phyloP scores from a whole-genome alignment of 2,329 filamentous ascomycete genomes.

The Herpotrichia juniperi region DNA sequence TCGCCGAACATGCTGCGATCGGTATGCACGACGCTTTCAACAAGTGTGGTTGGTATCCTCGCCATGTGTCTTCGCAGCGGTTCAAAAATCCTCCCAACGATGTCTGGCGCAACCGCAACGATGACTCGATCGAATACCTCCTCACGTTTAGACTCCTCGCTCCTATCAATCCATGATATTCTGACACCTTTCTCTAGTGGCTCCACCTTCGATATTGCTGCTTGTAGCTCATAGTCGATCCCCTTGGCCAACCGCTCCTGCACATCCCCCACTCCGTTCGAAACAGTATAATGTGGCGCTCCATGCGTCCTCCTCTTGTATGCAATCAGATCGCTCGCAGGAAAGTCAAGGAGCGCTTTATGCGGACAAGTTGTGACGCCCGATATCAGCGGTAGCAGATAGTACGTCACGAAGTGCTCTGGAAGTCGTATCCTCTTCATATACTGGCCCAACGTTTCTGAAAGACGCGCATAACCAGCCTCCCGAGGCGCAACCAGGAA shows the following conservation, averaged over 20 bases:
- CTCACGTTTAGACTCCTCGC: slow-evolving; percentile 16
- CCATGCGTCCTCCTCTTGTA: slow-evolving; percentile 58
- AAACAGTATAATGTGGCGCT: slow-evolving; percentile 59
- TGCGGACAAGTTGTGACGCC: slow-evolving; percentile 63
- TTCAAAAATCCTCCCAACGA: slow-evolving; percentile 56
- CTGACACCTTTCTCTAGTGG: slow-evolving; percentile 31
- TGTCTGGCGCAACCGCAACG: slow-evolving; percentile 61
- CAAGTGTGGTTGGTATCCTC: slow-evolving; percentile 55
- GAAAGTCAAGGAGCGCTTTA: slow-evolving; percentile 56
- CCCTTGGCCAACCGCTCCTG: slow-evolving; percentile 54
- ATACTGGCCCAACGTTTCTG: slow-evolving; percentile 59
- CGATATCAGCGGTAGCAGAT: slow-evolving; percentile 62
- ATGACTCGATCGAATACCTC: slow-evolving; percentile 59
- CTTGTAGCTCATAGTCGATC: slow-evolving; percentile 51
- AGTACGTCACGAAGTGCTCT: slow-evolving; percentile 53
- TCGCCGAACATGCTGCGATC: slow-evolving; percentile 29
- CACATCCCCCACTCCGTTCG: slow-evolving; percentile 57
- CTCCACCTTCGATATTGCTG: slow-evolving; percentile 46
- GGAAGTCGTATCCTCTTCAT: slow-evolving; percentile 58
- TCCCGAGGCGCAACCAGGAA: slow-evolving; percentile 52
- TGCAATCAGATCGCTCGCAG: slow-evolving; percentile 58
- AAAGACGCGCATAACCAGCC: slow-evolving; percentile 3
- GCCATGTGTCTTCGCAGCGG: slow-evolving; percentile 48
- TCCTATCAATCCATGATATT: slow-evolving; percentile 41
- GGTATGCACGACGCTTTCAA: slow-evolving; percentile 57